Evolutionary conservation across 192 early-diverging fungal genomes (phyloP).

Genomic region (Gryganskiella cystojenkinii): DNA sequence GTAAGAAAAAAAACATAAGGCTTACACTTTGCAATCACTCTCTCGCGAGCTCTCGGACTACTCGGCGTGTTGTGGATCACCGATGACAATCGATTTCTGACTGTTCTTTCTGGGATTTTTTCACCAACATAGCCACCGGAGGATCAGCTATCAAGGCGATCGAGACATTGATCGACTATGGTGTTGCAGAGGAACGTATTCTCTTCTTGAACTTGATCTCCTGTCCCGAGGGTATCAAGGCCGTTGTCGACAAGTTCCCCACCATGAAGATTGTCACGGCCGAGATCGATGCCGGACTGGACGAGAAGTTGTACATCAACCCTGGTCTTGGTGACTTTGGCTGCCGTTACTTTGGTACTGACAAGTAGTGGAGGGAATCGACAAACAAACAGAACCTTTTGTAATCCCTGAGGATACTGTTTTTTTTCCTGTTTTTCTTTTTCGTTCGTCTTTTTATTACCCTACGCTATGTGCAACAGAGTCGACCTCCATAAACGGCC

Average conservation of each 20-base stretch:
- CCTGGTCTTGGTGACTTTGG: conserved; percentile 96
- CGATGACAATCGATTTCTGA: too few relatives aligned
- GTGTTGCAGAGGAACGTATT: conserved; percentile 86
- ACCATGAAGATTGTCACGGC: conserved; percentile 89
- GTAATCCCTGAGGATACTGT: too few relatives aligned
- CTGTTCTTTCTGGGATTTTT: not conserved
- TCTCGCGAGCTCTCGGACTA: not conserved
- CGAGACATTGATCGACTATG: conserved; percentile 86
- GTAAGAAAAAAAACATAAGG: conserved; percentile 47
- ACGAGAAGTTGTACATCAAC: conserved; percentile 87
- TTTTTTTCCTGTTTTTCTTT: too few relatives aligned
- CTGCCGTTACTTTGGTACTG: conserved; percentile 89
- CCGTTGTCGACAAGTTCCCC: conserved; percentile 77
- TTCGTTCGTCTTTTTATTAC: too few relatives aligned
- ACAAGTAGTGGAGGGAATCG: too few relatives aligned
- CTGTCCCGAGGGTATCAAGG: conserved; percentile 84
- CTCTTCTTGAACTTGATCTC: conserved; percentile 93
- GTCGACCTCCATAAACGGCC: too few relatives aligned
- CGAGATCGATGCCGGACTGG: conserved; percentile 84
- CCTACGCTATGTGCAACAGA: too few relatives aligned
- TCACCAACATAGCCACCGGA: conserved; percentile 78
- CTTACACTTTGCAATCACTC: not conserved
- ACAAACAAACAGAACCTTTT: too few relatives aligned
- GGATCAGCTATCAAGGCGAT: conserved; percentile 94
- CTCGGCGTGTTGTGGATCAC: not conserved